Percentiles rank a stretch among this genome's conserved stretches.
phyloP scores from a whole-genome alignment of 1,284 basidiomycete species.

The Leccinum subatratum region DNA sequence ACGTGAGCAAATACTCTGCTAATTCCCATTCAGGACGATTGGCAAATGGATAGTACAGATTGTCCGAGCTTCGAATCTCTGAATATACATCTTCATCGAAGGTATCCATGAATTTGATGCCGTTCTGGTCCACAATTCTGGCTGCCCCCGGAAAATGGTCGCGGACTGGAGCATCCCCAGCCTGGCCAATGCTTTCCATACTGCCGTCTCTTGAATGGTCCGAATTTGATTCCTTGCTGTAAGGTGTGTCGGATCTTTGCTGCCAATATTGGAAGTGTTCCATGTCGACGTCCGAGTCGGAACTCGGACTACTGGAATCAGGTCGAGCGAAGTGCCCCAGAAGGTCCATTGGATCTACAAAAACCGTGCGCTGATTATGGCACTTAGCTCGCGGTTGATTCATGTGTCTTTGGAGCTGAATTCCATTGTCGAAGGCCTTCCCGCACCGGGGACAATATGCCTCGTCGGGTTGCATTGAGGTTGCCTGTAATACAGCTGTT shows the following conservation, averaged over 20 bases:
- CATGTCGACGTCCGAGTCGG: background rate
- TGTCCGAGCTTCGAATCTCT: background rate
- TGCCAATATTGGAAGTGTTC: background rate
- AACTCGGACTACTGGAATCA: background rate
- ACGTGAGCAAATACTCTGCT: slow-evolving; percentile 1
- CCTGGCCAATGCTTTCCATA: background rate
- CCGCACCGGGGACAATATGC: slow-evolving; percentile 1
- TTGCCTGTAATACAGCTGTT: too few relatives aligned
- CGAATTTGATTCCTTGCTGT: background rate
- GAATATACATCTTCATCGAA: background rate
- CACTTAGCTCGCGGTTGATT: slow-evolving; percentile 1
- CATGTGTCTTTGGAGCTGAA: slow-evolving; percentile 2
- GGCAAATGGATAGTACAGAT: slow-evolving; percentile 4
- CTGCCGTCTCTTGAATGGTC: background rate
- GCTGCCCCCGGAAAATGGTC: slow-evolving; percentile 3
- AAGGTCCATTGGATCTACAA: background rate
- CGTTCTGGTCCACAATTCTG: background rate
- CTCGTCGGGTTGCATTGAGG: background rate
- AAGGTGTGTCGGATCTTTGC: background rate
- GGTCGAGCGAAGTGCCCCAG: background rate
- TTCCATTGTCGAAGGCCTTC: background rate
- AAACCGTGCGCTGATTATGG: background rate
- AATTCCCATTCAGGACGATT: slow-evolving; percentile 2
- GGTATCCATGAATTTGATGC: slow-evolving; percentile 1
- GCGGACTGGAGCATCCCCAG: background rate